These are phyloP conservation scores for Colletotrichum tamarilloi DNA, from an alignment of 2,329 filamentous ascomycete genomes.

Conservation along the genomic window DNA sequence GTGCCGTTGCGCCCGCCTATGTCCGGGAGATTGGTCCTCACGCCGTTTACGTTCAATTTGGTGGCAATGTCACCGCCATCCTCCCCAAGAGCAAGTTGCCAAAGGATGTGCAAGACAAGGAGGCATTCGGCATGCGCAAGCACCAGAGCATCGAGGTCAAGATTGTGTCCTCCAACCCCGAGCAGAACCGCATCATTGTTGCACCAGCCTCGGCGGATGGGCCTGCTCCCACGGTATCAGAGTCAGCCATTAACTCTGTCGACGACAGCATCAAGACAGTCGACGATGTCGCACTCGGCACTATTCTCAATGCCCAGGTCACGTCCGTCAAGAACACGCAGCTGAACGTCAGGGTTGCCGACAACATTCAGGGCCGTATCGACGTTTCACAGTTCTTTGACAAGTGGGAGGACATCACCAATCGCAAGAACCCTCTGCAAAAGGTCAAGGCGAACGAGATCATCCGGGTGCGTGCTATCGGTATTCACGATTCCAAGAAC, in stretches of 20 bases:
- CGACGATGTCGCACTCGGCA: slow-evolving; percentile 81
- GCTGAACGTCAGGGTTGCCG: slow-evolving; percentile 88
- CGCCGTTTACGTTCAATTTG: slow-evolving; percentile 90
- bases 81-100: slow-evolving; percentile 83
- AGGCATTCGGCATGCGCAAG: slow-evolving; percentile 82
- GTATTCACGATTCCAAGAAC: slow-evolving; percentile 89
- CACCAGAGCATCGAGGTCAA: slow-evolving; percentile 80
- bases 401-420: slow-evolving; percentile 84
- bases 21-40: slow-evolving; percentile 85
- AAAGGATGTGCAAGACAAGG: slow-evolving; percentile 72
- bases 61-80: slow-evolving; percentile 79
- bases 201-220: slow-evolving; percentile 60
- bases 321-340: slow-evolving; percentile 91
- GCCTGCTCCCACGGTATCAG: slow-evolving; percentile 40
- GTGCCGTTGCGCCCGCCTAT: slow-evolving; percentile 78
- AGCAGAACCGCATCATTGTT: slow-evolving; percentile 74
- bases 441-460: slow-evolving; percentile 78
- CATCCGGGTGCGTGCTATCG: slow-evolving; percentile 81
- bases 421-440: slow-evolving; percentile 83
- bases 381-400: slow-evolving; percentile 94
- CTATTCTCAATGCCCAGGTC: slow-evolving; percentile 79
- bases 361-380: slow-evolving; percentile 91
- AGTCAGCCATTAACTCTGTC: slow-evolving; percentile 59
- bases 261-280: slow-evolving; percentile 72
- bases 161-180: slow-evolving; percentile 78